Percentiles rank a stretch among this genome's conserved stretches.
Evolutionary conservation across 306 rosid genomes (phyloP).

Genomic region (Parietaria judaica): DNA sequence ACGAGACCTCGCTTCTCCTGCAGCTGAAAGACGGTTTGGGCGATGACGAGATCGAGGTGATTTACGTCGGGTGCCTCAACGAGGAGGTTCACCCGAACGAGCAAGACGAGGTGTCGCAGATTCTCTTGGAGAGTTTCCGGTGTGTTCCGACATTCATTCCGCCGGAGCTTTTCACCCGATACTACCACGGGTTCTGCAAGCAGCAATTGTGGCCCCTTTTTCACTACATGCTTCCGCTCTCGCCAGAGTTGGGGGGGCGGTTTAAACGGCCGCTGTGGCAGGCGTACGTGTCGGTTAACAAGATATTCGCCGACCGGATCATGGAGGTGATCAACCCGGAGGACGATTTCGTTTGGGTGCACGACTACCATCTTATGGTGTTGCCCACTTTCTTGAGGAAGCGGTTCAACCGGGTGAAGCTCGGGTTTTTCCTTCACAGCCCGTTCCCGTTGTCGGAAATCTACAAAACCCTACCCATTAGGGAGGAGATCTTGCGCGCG

Average conservation of each 20-base stretch:
- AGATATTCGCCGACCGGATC: conserved; percentile 74
- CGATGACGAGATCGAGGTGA: conserved; percentile 61
- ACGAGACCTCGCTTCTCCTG: conserved; percentile 63
- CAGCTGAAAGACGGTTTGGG: conserved; percentile 81
- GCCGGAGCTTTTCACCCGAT: conserved; percentile 49
- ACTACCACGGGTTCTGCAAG: conserved; percentile 77
- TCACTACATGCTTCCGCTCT: conserved; percentile 75
- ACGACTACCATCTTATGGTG: conserved; percentile 85
- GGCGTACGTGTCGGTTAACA: conserved; percentile 72
- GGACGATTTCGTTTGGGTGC: conserved; percentile 80
- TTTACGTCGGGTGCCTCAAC: conserved; percentile 71
- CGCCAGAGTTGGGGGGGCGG: conserved; percentile 72
- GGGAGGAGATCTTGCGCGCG: conserved; percentile 72
- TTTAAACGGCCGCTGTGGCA: conserved; percentile 69
- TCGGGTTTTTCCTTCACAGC: conserved; percentile 80
- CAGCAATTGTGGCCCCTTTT: conserved; percentile 81
- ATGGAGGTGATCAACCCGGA: conserved; percentile 90
- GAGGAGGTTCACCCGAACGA: conserved; percentile 62
- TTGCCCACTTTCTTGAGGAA: conserved; percentile 80
- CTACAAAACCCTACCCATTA: conserved; percentile 62
- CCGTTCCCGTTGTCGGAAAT: conserved; percentile 84
- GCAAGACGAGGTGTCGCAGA: conserved; percentile 78
- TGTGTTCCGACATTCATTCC: conserved; percentile 75
- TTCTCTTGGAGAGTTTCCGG: conserved; percentile 51
- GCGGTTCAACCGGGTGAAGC: conserved; percentile 64